Conservation (phyloP, 1,284 basidiomycete genomes). For the Microbotryum scabiosae region DNA sequence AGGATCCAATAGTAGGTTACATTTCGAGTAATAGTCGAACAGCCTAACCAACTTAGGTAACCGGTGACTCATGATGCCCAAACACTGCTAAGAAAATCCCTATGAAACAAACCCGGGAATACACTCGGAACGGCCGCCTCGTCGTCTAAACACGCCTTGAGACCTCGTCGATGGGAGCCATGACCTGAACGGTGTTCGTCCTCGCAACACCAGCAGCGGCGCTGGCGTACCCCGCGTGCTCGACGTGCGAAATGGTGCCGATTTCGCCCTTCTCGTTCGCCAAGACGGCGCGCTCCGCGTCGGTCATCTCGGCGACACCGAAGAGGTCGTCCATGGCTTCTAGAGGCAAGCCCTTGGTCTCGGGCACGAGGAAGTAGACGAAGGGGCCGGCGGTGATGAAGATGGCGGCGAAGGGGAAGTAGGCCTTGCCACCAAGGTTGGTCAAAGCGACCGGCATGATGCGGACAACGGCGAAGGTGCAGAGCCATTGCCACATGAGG, state of each 20-base stretch:
- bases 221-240: slow-evolving; percentile 1
- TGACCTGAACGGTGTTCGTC: slow-evolving; percentile 3
- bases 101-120: too few relatives aligned
- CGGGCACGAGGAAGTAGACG: slow-evolving; percentile 57
- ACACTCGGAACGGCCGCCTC: neutral
- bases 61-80: too few relatives aligned
- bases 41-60: too few relatives aligned
- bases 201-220: neutral
- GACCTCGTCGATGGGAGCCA: slow-evolving; percentile 2
- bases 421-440: slow-evolving; percentile 25
- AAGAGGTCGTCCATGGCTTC: slow-evolving; percentile 7
- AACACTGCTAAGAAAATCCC: too few relatives aligned
- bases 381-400: slow-evolving; percentile 37
- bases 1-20: too few relatives aligned
- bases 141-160: too few relatives aligned
- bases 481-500: slow-evolving; percentile 31
- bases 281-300: slow-evolving; percentile 3
- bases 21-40: too few relatives aligned
- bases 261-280: neutral
- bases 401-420: slow-evolving; percentile 23
- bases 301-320: slow-evolving; percentile 3
- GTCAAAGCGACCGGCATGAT: slow-evolving; percentile 21
- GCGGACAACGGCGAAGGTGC: slow-evolving; percentile 32
- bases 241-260: slow-evolving; percentile 1
- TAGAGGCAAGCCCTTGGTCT: slow-evolving; percentile 60